Conservation (phyloP, 2,329 filamentous ascomycete species). For the Pyrenochaeta sp. region DNA sequence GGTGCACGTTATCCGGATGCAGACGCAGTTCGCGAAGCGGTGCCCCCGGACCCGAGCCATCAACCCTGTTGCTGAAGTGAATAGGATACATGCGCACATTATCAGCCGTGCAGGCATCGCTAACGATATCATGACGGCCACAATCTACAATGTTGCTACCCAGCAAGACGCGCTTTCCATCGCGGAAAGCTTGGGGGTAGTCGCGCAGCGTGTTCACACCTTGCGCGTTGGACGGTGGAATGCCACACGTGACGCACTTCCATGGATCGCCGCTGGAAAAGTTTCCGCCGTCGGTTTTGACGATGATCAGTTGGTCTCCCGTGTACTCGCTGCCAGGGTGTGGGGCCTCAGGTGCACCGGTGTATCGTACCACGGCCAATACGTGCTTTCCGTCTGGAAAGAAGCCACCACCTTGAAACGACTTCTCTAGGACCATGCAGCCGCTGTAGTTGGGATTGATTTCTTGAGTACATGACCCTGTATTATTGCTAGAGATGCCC, state of each 20-base stretch:
- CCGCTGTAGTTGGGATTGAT: slow-evolving; percentile 50
- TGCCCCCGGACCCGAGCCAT: slow-evolving; percentile 45
- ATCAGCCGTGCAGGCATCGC: slow-evolving; percentile 49
- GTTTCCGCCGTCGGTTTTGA: slow-evolving; percentile 50
- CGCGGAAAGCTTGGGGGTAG: slow-evolving; percentile 55
- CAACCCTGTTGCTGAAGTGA: slow-evolving; percentile 42
- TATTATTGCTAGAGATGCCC: slow-evolving; percentile 26
- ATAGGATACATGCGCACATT: slow-evolving; percentile 52
- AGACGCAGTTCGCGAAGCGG: slow-evolving; percentile 54
- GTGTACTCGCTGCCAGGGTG: slow-evolving; percentile 53
- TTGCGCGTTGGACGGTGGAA: slow-evolving; percentile 43
- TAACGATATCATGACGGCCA: slow-evolving; percentile 36
- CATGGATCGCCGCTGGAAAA: slow-evolving; percentile 57
- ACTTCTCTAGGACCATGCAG: slow-evolving; percentile 41
- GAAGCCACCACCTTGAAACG: slow-evolving; percentile 45
- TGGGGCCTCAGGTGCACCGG: slow-evolving; percentile 51
- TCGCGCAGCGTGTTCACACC: slow-evolving; percentile 31
- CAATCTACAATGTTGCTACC: slow-evolving; percentile 50
- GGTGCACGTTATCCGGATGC: slow-evolving; percentile 55
- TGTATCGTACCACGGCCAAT: slow-evolving; percentile 50
- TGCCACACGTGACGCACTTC: slow-evolving; percentile 58
- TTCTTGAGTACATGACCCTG: slow-evolving; percentile 42
- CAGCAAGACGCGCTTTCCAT: slow-evolving; percentile 47
- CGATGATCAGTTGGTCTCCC: slow-evolving; percentile 51
- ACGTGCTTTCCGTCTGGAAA: slow-evolving; percentile 55